phyloP scores from a whole-genome alignment of 2,329 filamentous ascomycete genomes.

The Pseudogymnoascus sp. region DNA sequence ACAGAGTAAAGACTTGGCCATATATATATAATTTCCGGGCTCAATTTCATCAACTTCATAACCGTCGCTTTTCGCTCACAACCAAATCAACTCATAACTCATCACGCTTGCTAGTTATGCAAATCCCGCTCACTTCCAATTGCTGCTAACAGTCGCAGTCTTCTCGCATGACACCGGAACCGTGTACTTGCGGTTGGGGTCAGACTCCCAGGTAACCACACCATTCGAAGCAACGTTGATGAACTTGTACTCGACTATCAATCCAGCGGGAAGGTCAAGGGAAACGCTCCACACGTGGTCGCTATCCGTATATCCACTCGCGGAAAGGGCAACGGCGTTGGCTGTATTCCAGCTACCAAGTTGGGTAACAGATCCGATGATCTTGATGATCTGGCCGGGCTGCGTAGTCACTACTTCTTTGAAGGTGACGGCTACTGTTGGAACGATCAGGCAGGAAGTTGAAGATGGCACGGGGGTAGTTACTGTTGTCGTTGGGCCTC shows the following conservation, averaged over 20 bases:
- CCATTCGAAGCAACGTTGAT: conserved; percentile 50
- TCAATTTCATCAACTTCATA: not conserved
- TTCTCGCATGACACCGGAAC: conserved; percentile 15
- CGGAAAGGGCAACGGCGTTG: conserved; percentile 48
- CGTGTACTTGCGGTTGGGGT: conserved; percentile 19
- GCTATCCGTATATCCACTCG: conserved; percentile 48
- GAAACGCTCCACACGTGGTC: conserved; percentile 56
- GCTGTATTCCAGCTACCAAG: conserved; percentile 56
- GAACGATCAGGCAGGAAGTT: conserved; percentile 32
- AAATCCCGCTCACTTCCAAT: conserved; percentile 14
- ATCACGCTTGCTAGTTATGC: not conserved
- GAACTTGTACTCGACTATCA: conserved; percentile 59
- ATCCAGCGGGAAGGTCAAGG: conserved; percentile 47
- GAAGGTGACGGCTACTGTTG: conserved; percentile 54
- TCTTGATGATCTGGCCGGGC: conserved; percentile 56
- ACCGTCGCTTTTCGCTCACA: not conserved
- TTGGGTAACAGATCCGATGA: conserved; percentile 50
- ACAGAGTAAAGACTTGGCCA: not conserved
- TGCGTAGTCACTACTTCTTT: conserved; percentile 47
- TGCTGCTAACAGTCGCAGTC: conserved; percentile 15
- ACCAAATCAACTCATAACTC: not conserved
- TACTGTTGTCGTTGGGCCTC: conserved; percentile 7
- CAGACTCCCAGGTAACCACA: conserved; percentile 55
- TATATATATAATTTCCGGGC: not conserved
- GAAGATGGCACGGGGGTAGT: conserved; percentile 23